Base-by-base conservation (phyloP, 176 grass and related monocot genomes). In the Poa pratensis region DNA sequence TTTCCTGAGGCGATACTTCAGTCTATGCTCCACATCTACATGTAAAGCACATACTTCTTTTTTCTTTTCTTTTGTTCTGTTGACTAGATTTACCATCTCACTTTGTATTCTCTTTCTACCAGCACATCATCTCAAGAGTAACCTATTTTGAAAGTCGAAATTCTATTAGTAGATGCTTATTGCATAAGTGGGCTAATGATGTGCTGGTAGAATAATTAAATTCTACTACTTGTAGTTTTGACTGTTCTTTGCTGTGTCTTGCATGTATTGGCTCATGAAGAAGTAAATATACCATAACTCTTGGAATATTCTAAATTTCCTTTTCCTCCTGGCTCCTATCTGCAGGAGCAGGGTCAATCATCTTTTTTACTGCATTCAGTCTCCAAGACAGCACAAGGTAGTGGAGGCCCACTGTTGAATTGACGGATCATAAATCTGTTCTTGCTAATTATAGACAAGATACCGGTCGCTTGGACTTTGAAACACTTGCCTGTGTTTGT, bases 261-360 rank as follows among this genome's bases (percentile, higher is more conserved):
- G 26, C 62, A 34, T 51, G 28, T 67, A 16, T 80, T 22, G 1
- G 62, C 28, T 66, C 8, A 8, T 5, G 45, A 67, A 68, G 28
- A 81, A 52, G n/a, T 81, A 69, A 80, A 80, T 67, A 12, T 9
- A 22, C 63, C 45, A 22, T 34, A 53, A 53, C 63, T 24, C 28
- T 54, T 37, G 6, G 13, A 72, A 54, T 73, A 17, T 86, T 90
- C 76, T 88, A 13, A 86, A 19, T 51, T 82, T 57, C 7, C 17
- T 81, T 81, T 77, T 75, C 37, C 27, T 24, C 40, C 18, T 46
- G 57, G 3, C 55, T 84, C 40, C 26, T 18, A 16, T 61, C 85
- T 86, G 39, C 78, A 94, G 91, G 85, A 86, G 39, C 78, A 94
- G 91, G 85, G 88, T 94, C 75, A 82, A 88, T 34, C 15, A 90